Evolutionary conservation across 2,329 filamentous ascomycete genomes (phyloP), one percentile per base, ranked within the genome.

Genomic region (Setomelanomma holmii): DNA sequence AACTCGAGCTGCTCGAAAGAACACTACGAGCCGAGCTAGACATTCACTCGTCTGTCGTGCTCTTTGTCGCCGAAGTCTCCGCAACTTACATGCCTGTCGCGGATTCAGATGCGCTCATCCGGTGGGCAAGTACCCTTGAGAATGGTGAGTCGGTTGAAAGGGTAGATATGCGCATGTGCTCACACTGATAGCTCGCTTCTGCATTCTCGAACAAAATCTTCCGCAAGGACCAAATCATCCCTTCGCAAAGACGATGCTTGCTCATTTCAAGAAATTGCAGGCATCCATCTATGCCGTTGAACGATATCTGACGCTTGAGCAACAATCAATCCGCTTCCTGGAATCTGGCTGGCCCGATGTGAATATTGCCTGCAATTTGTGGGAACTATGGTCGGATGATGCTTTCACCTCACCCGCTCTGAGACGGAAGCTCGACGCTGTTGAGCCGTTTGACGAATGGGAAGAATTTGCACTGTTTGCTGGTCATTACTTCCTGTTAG

Each of bases 361-460:
- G 14, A 76, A 82, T 12, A 83, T 86, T 39, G 63, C 63, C 47
- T 83, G 84, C 69, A 90, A 87, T 63, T 78, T 97, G 10, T 96
- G 93, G 91, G 84, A 91, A 49, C 79, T 92, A 1, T 97, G 93
- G 93, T 85, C 83, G 10, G 85, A 89, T 59, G 78, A 85, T 12
- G 68, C 77, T 2, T 93, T 93, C 70, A 75, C 96, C 17, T 80
- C 79, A 5, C 67, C 81, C 1, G 74, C 80, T 1, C 82, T 90
- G 55, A 83, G 90, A 57, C 77, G 71, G 30, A 76, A 76, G 10
- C 76, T 97, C 12, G 88, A 96, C 62, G 68, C 77, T 1, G 75
- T 92, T 14, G 93, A 97, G 67, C 86, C 89, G 1, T 97, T 98
- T 68, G 93, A 98, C 72, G 93, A 97, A 75, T 96, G 91, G 91